These are phyloP conservation scores for Cryptococcus wingfieldii DNA, from an alignment of 1,284 basidiomycete genomes.

Conservation along the genomic window DNA sequence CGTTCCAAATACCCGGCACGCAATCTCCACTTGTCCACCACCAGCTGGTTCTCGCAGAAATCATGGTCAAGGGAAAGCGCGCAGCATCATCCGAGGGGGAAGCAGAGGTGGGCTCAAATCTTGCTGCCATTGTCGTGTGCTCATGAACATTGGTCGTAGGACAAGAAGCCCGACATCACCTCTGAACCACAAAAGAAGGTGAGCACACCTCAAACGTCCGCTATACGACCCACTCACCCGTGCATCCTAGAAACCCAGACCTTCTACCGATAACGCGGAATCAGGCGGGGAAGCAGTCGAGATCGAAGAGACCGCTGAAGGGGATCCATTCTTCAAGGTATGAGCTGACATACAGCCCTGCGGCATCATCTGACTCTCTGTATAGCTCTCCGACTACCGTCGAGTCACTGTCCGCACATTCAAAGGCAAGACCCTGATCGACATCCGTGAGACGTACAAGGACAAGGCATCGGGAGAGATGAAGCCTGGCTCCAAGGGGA, in stretches of 20 bases:
- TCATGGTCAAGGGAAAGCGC: too few relatives aligned
- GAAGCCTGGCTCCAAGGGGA: slow-evolving; percentile 78
- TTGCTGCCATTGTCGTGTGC: too few relatives aligned
- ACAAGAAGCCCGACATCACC: neutral
- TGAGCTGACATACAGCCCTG: neutral
- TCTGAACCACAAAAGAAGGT: neutral
- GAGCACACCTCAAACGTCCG: neutral
- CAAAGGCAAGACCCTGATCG: slow-evolving; percentile 63
- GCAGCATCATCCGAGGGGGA: too few relatives aligned
- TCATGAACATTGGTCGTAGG: neutral
- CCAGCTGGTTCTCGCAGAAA: too few relatives aligned
- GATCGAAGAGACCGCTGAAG: slow-evolving; percentile 13
- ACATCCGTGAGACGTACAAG: slow-evolving; percentile 74
- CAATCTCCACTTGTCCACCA: too few relatives aligned
- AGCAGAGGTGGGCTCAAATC: too few relatives aligned
- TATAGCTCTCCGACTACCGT: slow-evolving; percentile 50
- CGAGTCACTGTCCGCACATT: slow-evolving; percentile 65
- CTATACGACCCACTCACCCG: neutral
- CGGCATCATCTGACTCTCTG: too few relatives aligned
- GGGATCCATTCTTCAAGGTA: slow-evolving; percentile 16
- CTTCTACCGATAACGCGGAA: neutral
- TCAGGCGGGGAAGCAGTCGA: neutral
- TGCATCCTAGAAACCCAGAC: slow-evolving; percentile 3
- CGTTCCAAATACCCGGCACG: too few relatives aligned
- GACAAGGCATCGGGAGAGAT: slow-evolving; percentile 55